phyloP scores from a whole-genome alignment of 176 grass and related monocot genomes.

The Bromus sterilis region DNA sequence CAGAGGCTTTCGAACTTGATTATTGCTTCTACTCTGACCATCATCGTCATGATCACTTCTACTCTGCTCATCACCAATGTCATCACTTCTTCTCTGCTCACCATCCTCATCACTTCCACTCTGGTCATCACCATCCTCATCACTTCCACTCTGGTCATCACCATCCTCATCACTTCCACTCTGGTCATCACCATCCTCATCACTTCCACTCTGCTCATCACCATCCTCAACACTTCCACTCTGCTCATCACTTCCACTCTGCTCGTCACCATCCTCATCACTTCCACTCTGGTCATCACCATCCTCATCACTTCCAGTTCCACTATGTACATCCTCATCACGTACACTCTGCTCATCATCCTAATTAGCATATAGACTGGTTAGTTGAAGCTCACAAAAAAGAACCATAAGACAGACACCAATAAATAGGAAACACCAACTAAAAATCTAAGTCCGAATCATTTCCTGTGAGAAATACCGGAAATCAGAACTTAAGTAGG shows the following conservation, averaged over 20 bases:
- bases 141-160: too few relatives aligned
- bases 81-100: neutral
- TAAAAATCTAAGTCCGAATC: neutral
- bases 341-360: neutral
- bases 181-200: neutral
- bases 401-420: neutral
- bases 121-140: too few relatives aligned
- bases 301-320: neutral
- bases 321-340: neutral
- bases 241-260: neutral
- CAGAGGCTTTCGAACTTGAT: neutral
- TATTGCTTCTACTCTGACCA: neutral
- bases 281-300: neutral
- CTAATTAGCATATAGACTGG: neutral
- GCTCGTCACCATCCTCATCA: too few relatives aligned
- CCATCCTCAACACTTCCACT: neutral
- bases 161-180: too few relatives aligned
- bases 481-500: neutral
- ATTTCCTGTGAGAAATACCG: neutral
- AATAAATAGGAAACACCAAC: neutral
- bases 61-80: too few relatives aligned
- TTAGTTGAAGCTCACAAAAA: neutral
- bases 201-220: neutral
- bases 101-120: too few relatives aligned
- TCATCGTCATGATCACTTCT: too few relatives aligned